Evolutionary conservation across 2,329 filamentous ascomycete genomes (phyloP), one percentile per base, ranked within the genome.

Genomic region (Furcasterigmium sp.): DNA sequence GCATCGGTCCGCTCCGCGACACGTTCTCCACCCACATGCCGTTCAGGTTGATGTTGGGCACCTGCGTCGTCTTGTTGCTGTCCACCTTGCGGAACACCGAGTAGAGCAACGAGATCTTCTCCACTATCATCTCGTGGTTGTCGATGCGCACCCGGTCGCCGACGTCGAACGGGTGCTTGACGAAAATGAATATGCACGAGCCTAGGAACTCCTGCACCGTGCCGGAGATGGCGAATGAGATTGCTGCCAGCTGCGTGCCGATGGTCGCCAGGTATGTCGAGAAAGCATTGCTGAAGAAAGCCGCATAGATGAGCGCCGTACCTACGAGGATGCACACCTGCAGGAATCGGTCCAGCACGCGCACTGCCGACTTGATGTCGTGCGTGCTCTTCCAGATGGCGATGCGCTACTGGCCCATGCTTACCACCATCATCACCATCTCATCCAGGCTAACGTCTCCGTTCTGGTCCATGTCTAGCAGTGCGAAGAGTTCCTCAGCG

Each of bases 111-210:
- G 91, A 95, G 55, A 97, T 97, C 60, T 91, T 87, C 63, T 97
- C 90, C 9, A 98, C 93, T 5, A 89, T 74, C 53, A 34, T 41
- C 48, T 71, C 67, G 9, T 65, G 61, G 13, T 73, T 73, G 41
- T 62, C 69, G 50, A 97, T 85, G 55, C 96, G 90, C 35, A 97
- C 87, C 20, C 93, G 84, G 62, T 98, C 93, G 48, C 91, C 91
- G 17, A 97, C 90, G 60, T 98, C 93, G 61, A 87, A 97, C 0
- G 93, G 91, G 62, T 98, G 93, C 72, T 98, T 98, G 71, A 97
- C 89, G 57, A 98, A 98, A 2, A 98, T 72, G 72, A 98, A 98
- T 57, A 98, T 95, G 70, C 91, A 97, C 29, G 91, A 96, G 57
- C 91, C 91, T 14, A 98, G 79, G 50, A 98, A 86, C 64, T 98